Conservation (phyloP, 495 filamentous ascomycete genomes). For the Collariella sp. region DNA sequence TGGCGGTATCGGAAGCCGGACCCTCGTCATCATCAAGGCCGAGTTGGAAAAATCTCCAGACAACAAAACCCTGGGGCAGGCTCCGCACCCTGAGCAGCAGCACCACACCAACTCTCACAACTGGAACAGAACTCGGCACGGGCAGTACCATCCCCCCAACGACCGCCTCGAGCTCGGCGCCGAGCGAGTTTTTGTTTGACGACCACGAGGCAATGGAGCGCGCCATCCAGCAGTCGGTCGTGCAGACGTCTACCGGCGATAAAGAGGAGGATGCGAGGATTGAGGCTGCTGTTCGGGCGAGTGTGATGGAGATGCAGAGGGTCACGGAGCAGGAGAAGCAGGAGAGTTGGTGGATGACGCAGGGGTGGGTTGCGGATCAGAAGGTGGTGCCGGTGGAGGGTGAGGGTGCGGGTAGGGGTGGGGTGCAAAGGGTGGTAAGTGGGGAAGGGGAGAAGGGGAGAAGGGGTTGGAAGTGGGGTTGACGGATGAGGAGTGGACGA, state of each 20-base stretch:
- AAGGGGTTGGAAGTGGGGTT: neutral
- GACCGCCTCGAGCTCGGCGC: slow-evolving; percentile 10
- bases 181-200: slow-evolving; percentile 16
- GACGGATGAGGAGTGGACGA: slow-evolving; percentile 22
- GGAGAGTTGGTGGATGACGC: slow-evolving; percentile 4
- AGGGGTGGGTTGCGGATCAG: slow-evolving; percentile 1
- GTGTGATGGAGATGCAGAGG: slow-evolving; percentile 50
- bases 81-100: neutral
- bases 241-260: slow-evolving; percentile 59
- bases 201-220: slow-evolving; percentile 51
- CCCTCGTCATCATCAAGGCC: neutral
- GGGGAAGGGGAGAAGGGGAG: neutral
- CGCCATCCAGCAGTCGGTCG: slow-evolving; percentile 60
- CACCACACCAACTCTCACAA: neutral
- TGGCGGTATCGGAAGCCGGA: too few relatives aligned
- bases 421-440: too few relatives aligned
- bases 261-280: slow-evolving; percentile 56
- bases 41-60: neutral
- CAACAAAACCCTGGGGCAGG: neutral
- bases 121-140: neutral
- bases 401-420: too few relatives aligned
- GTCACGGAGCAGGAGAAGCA: slow-evolving; percentile 29
- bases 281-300: slow-evolving; percentile 61
- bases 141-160: neutral
- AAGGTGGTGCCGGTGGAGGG: neutral